Base-by-base conservation (phyloP, 1,284 basidiomycete species). In the Hypsizygus ulmarius region DNA sequence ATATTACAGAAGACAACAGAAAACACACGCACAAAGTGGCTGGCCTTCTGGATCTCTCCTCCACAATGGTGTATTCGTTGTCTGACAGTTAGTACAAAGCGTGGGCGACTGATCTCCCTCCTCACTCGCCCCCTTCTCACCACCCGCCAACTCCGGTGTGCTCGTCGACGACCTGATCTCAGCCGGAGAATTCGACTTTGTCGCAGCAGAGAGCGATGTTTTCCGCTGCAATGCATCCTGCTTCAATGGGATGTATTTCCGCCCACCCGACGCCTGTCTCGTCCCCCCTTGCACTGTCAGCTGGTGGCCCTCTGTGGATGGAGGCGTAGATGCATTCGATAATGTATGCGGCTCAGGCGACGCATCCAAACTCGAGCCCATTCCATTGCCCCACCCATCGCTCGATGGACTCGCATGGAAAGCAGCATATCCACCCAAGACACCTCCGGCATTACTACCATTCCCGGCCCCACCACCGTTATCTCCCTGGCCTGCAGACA, bases 31-130 rank as follows among this genome's bases (percentile, higher is more conserved):
- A 84, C 93, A 97, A 49, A 97, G 69, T 28, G 94, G 94, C 64
- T 96, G 92, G 18, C 94, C 94, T 56, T 97, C 93, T 1, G 93
- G 91, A 72, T 97, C 93, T 57, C 95, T 77, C 64, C 94, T 80
- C 94, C 94, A 97, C 46, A 97, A 72, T 1, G 94, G 94, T 34
- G 94, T 97, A 65, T 93, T 97, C 25, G 91, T 96, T 44, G 95
- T 97, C 61, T 91, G 84, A 68, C 94, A 97, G 65, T 97, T 97
- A 9, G 90, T 93, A 66, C 94, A 97, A 21, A 90, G 75, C 1
- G 93, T 97, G 3, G 88, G 87, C 5, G 77, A 64, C 47, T 75
- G 72, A 41, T 88, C 87, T 38, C 75, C 77, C 41, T 87, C 86
- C 50, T 90, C 90, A 25, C 76, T 78, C 34, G 64, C 69, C 32